These are phyloP conservation scores for Tetrahymena thermophila DNA, from an alignment of 73 alveolate genomes.

Conservation along the genomic window DNA sequence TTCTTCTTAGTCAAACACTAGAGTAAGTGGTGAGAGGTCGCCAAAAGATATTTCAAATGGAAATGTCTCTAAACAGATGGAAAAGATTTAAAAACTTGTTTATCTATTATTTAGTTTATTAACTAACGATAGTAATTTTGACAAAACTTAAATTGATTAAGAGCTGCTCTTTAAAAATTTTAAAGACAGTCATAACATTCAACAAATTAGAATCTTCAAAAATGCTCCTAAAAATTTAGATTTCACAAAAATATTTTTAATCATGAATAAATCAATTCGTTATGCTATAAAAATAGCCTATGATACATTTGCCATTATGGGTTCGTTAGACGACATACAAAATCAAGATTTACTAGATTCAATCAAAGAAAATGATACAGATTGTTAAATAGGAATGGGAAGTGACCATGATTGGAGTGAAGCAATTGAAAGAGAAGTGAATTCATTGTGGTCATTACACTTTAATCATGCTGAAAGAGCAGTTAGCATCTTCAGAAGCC, in stretches of 20 bases:
- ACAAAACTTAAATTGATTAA: background rate
- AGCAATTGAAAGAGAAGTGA: slow-evolving; percentile 14
- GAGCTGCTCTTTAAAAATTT: background rate
- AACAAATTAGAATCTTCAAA: background rate
- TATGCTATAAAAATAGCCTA: background rate
- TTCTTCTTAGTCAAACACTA: background rate
- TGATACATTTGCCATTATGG: background rate
- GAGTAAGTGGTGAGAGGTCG: background rate
- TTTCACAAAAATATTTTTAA: background rate
- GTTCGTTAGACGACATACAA: background rate
- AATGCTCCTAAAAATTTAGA: background rate
- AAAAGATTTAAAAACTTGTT: background rate
- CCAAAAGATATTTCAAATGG: background rate
- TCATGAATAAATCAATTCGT: background rate
- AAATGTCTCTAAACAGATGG: background rate
- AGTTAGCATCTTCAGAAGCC: slow-evolving; percentile 8
- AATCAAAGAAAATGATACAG: background rate
- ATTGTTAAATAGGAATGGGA: slow-evolving; percentile 29
- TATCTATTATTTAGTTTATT: background rate
- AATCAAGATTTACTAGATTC: background rate
- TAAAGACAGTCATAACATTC: background rate
- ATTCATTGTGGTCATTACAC: slow-evolving; percentile 10
- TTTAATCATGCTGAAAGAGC: slow-evolving; percentile 19
- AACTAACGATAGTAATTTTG: background rate
- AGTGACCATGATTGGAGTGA: slow-evolving; percentile 16